Evolutionary conservation across 1,284 basidiomycete genomes (phyloP), one percentile per base, ranked within the genome.

Genomic region (Anthracocystis panici-leucophaei): DNA sequence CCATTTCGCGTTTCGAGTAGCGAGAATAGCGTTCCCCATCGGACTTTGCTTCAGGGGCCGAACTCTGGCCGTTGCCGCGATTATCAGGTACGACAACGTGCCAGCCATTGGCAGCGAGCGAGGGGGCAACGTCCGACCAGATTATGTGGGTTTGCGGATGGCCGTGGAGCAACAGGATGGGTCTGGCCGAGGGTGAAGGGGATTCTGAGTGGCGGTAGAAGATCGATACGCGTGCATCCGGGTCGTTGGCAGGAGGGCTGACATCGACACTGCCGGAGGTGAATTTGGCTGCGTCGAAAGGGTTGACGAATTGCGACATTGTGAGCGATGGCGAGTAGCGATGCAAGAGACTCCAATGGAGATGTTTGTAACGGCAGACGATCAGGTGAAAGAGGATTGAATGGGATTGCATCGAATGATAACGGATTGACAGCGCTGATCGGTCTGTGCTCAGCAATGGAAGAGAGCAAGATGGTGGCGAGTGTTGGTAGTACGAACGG

Each of bases 1-100:
- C 86, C 84, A 87, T 86, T 59, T 86, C 85, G 7, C 85, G 70
- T 72, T 87, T 86, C 9, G 80, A 81, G 65, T 87, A 87, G 20
- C 72, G 49, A 16, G 57, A 63, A 31, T 67, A 61, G 1, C 44
- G 51, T 16, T 52, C 49, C 2, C 49, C 40, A 31, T 42, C 48
- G 16, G 38, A 57, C 31, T 57, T 58, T 4, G 85, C 82, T 40
- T 79, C 72, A 6, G 82, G 66, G 9, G 62, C 61, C 0, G 51
- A 57, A 42, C 52, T 67, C 1, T 65, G n/a, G 2, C 69, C 78
- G 71, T 78, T 80, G 63, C 86, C 86, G 41, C 86, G 62, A 18
- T 86, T 79, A 62, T 87, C 86, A 2, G 82, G 66, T 5, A 79
- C 71, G 14, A 87, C 77, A 18, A 86, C 79, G 9, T 84, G 84